A percentile compares a stretch with the other conserved stretches of the same genome.
Conservation (phyloP, 495 filamentous ascomycete species). For the Cairneyella variabilis region DNA sequence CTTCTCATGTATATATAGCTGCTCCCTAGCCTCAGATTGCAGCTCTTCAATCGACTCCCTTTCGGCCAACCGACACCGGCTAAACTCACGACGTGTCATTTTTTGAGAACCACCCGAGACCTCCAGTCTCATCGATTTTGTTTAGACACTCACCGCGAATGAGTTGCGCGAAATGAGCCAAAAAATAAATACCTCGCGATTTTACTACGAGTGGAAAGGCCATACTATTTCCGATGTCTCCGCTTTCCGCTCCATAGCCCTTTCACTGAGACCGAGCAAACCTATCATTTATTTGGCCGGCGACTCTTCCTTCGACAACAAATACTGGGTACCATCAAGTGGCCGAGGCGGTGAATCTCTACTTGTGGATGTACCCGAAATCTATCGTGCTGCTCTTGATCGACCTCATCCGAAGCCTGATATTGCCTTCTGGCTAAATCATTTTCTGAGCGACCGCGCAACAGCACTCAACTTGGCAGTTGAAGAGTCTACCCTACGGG, state of each 20-base stretch:
- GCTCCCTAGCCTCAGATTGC: no score
- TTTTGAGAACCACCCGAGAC: background rate
- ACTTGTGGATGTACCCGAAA: conserved; percentile 5
- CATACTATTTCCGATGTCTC: conserved; percentile 6
- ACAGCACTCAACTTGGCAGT: conserved; percentile 11
- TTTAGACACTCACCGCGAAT: background rate
- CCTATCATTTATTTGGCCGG: conserved; percentile 15
- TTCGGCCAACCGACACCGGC: no score
- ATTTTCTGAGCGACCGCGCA: conserved; percentile 11
- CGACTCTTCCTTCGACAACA: conserved; percentile 16
- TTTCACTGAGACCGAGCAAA: conserved; percentile 4
- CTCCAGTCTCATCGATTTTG: background rate
- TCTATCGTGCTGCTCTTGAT: conserved; percentile 11
- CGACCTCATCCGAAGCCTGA: conserved; percentile 10
- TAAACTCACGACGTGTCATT: background rate
- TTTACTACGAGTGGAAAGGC: conserved; percentile 14
- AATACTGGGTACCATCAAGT: conserved; percentile 15
- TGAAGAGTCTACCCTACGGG: conserved; percentile 6
- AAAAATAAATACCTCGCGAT: conserved; percentile 15
- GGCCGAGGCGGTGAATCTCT: conserved; percentile 10
- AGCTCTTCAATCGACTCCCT: no score
- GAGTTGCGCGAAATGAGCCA: background rate
- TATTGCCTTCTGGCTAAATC: conserved; percentile 16
- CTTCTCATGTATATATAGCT: no score
- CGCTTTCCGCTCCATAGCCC: conserved; percentile 7